Conservation (phyloP, 805 yeast genomes). For the Barnettozyma botsteinii region DNA sequence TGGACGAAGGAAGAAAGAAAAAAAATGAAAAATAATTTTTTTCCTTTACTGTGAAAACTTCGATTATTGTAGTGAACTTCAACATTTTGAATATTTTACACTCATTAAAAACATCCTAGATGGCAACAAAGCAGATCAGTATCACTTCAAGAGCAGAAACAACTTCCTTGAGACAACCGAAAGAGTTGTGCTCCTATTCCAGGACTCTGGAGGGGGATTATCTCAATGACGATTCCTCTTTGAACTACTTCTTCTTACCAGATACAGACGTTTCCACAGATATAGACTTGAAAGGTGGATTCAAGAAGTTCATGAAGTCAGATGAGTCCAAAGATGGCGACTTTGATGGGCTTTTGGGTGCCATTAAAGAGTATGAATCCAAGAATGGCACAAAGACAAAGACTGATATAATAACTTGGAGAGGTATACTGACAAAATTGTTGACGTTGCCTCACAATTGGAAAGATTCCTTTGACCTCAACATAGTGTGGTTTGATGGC, state of each 20-base stretch:
- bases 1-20: neutral
- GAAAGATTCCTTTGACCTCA: conserved; percentile 52
- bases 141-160: conserved; percentile 45
- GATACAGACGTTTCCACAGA: conserved; percentile 58
- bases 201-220: conserved; percentile 52
- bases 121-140: conserved; percentile 20
- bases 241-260: conserved; percentile 78
- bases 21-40: neutral
- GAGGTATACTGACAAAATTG: conserved; percentile 77
- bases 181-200: conserved; percentile 67
- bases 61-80: no score
- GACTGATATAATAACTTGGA: conserved; percentile 70
- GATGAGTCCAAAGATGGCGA: conserved; percentile 53
- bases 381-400: conserved; percentile 37
- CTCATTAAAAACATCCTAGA: neutral
- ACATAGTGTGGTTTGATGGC: conserved; percentile 68
- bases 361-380: conserved; percentile 53
- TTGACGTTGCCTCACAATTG: conserved; percentile 60
- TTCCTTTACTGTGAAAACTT: neutral
- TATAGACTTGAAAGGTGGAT: conserved; percentile 63
- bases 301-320: conserved; percentile 47
- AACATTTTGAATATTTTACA: neutral
- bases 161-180: conserved; percentile 78
- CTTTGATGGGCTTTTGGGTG: conserved; percentile 51
- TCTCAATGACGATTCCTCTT: conserved; percentile 44